Base-by-base conservation (phyloP, 768 basidiomycete genomes). In the Daedaleopsis sinensis region DNA sequence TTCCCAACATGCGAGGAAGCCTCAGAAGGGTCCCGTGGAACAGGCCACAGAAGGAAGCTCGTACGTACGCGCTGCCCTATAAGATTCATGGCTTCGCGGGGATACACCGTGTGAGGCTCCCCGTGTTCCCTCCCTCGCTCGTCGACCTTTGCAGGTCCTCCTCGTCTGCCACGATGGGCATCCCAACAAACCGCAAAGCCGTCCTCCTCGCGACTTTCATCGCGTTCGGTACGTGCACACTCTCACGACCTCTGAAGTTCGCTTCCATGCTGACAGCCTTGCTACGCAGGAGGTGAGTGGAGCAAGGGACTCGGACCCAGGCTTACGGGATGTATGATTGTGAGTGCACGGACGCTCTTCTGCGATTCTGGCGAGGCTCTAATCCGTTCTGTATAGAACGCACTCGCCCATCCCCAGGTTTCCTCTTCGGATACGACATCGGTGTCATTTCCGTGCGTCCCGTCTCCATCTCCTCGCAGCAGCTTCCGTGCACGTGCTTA, bases 401-500 rank as follows among this genome's bases (percentile, higher is more conserved):
- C 11, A 13, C 21, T 18, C 24, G 11, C 39, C 24, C 16, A 44
- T 13, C 23, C 32, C 21, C 43, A 84, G 86, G 85, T 12, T 89
- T 88, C 71, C 73, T 89, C 10, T 90, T 89, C 58, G 88, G 89
- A 62, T 90, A 90, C 71, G 88, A 90, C 64, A 88, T 90, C 70
- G 88, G 89, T 71, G 86, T 90, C 57, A 89, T 90, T 62, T 90
- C 88, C 57, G 87, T 88, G 62, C 55, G 80, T 70, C 5, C 19
- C 38, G 18, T 54, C 35, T 19, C 19, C 38, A 16, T 54, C 35
- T 19, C 3, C 2, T 57, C 15, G 13, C 15, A 18, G 35, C 10
- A 42, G 10, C 13, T 39, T 24, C 51, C 13, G n/a, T 7, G 3
- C 27, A 32, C 55, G 39, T 58, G 42, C n/a, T 56, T 54, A 61